A percentile compares a stretch with the other conserved stretches of the same genome.
Evolutionary conservation across 2,329 filamentous ascomycete species (phyloP).

Genomic region (Neocatenulostroma microsporum): DNA sequence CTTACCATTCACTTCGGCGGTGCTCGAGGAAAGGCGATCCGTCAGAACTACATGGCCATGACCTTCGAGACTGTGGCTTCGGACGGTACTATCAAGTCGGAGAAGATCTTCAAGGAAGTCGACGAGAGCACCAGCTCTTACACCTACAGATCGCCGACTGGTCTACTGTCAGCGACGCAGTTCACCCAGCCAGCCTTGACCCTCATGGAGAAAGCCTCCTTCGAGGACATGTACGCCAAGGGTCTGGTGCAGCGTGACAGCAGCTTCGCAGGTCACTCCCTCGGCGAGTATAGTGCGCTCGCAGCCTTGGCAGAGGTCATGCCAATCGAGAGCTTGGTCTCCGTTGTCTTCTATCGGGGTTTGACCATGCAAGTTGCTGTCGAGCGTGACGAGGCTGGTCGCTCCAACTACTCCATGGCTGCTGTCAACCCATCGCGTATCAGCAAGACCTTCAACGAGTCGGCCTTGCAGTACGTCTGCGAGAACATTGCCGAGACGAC

Average conservation of each 20-base stretch:
- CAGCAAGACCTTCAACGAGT: slow-evolving; percentile 96
- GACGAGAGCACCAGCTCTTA: slow-evolving; percentile 88
- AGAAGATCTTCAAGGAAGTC: slow-evolving; percentile 99
- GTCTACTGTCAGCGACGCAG: slow-evolving; percentile 90
- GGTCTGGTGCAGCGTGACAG: slow-evolving; percentile 91
- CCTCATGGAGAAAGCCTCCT: slow-evolving; percentile 98
- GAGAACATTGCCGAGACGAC: slow-evolving; percentile 90
- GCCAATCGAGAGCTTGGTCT: slow-evolving; percentile 95
- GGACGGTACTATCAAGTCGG: slow-evolving; percentile 89
- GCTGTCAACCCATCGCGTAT: slow-evolving; percentile 97
- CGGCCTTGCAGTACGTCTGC: slow-evolving; percentile 91
- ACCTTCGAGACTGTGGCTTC: slow-evolving; percentile 90
- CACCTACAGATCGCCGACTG: slow-evolving; percentile 91
- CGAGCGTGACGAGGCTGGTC: slow-evolving; percentile 83
- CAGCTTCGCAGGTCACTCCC: slow-evolving; percentile 94
- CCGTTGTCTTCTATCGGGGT: slow-evolving; percentile 97
- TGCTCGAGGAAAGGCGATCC: slow-evolving; percentile 89
- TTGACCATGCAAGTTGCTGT: slow-evolving; percentile 99
- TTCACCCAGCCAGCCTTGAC: slow-evolving; percentile 97
- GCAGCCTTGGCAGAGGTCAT: slow-evolving; percentile 95
- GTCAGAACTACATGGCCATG: slow-evolving; percentile 99
- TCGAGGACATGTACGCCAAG: slow-evolving; percentile 97
- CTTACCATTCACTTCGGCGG: slow-evolving; percentile 97
- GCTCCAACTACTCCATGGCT: slow-evolving; percentile 99
- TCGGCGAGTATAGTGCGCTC: slow-evolving; percentile 95